Evolutionary conservation across 2,329 filamentous ascomycete species (phyloP).

Genomic region (Fusarium annulatum): DNA sequence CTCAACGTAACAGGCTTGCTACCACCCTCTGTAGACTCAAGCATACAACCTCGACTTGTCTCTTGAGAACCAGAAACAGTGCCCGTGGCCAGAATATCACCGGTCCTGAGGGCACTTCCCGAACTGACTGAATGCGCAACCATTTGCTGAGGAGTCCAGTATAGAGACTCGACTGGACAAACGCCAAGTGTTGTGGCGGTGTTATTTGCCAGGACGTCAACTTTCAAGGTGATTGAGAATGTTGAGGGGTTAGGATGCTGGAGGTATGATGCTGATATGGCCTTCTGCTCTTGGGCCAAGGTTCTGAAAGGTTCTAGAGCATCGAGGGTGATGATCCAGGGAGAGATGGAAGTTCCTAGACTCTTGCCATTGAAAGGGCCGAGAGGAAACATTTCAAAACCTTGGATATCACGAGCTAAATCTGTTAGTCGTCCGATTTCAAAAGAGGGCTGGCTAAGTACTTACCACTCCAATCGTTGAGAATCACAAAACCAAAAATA

Average conservation of each 20-base stretch:
- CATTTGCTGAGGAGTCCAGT: constrained; percentile 27
- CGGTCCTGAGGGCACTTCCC: constrained; percentile 30
- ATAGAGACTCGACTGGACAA: constrained; percentile 9
- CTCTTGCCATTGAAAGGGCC: constrained; percentile 72
- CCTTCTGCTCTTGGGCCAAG: not conserved
- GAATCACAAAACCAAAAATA: constrained; percentile 70
- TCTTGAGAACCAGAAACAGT: constrained; percentile 53
- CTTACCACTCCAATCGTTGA: constrained; percentile 70
- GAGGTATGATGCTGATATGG: constrained; percentile 43
- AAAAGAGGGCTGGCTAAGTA: too few species aligned
- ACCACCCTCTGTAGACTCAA: constrained; percentile 54
- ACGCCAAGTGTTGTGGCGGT: constrained; percentile 1
- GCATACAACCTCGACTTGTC: constrained; percentile 53
- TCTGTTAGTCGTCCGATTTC: constrained; percentile 4
- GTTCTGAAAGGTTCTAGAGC: constrained; percentile 68
- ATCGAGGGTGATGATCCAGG: constrained; percentile 71
- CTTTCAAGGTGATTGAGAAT: constrained; percentile 49
- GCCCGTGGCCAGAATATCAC: constrained; percentile 56
- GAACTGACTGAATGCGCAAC: constrained; percentile 30
- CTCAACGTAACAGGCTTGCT: constrained; percentile 43
- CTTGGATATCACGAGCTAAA: constrained; percentile 69
- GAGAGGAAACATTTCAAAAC: constrained; percentile 68
- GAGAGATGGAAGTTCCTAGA: constrained; percentile 68
- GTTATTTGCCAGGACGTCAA: constrained; percentile 42
- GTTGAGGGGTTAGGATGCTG: constrained; percentile 50